Evolutionary conservation across 2,329 filamentous ascomycete species (phyloP).

Genomic region (Hymenoscyphus fraxineus): DNA sequence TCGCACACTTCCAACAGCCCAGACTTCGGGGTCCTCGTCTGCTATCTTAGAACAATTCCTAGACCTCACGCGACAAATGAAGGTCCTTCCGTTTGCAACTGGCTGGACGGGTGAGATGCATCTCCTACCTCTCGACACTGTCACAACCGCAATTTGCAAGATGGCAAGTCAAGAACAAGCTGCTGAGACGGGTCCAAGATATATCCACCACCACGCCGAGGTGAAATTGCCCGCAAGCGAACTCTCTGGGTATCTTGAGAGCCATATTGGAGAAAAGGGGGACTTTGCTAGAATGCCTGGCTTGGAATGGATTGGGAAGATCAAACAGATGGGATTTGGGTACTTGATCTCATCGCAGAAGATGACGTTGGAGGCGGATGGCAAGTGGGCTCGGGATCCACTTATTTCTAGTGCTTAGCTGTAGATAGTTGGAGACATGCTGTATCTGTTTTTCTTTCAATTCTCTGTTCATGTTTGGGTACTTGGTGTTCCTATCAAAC

Average conservation of each 20-base stretch:
- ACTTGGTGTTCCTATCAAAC: not conserved
- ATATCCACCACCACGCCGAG: not conserved
- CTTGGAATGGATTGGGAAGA: conserved; percentile 8
- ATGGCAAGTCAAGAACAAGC: not conserved
- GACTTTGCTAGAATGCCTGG: conserved; percentile 1
- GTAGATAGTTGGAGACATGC: not conserved
- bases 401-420: not conserved
- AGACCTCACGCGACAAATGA: not conserved
- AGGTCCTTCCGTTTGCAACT: not conserved
- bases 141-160: not conserved
- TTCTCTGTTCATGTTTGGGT: too few relatives aligned
- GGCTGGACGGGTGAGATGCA: conserved; percentile 5
- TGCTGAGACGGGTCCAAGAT: not conserved
- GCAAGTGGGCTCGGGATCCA: not conserved
- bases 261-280: not conserved
- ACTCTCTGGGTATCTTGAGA: not conserved
- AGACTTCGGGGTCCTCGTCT: not conserved
- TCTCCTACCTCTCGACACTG: not conserved
- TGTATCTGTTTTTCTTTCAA: not conserved
- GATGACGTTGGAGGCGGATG: not conserved
- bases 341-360: conserved; percentile 10
- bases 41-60: conserved; percentile 4
- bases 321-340: conserved; percentile 1
- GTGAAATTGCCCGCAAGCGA: not conserved
- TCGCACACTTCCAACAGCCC: conserved; percentile 14